phyloP scores from a whole-genome alignment of 2,329 filamentous ascomycete species.

The Xylariaceae sp. region DNA sequence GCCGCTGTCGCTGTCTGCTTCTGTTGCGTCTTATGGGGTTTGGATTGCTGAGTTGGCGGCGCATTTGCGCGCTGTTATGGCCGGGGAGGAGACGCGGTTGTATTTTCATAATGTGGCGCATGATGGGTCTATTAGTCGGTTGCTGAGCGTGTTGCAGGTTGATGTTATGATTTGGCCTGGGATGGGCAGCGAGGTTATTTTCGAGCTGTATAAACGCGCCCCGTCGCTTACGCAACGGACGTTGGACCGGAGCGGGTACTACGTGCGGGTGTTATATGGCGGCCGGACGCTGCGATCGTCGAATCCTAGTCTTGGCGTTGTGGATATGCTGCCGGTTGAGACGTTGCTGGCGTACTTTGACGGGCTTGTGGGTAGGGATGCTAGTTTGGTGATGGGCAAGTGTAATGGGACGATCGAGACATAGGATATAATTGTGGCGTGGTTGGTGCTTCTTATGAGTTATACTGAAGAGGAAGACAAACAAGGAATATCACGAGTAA shows the following conservation, averaged over 20 bases:
- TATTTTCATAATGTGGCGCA: constrained; percentile 79
- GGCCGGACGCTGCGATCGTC: constrained; percentile 64
- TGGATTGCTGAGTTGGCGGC: constrained; percentile 68
- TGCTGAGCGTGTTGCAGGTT: constrained; percentile 67
- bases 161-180: constrained; percentile 80
- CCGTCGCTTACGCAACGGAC: constrained; percentile 10
- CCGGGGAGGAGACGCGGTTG: constrained; percentile 36
- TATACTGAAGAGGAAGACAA: neutral
- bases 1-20: constrained; percentile 57
- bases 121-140: constrained; percentile 65
- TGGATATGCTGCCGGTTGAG: constrained; percentile 68
- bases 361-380: constrained; percentile 57
- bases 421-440: neutral
- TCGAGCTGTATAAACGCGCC: constrained; percentile 58
- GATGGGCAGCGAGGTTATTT: constrained; percentile 75
- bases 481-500: neutral
- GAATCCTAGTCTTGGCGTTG: constrained; percentile 60
- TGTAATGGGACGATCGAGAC: constrained; percentile 24
- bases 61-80: constrained; percentile 55
- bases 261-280: constrained; percentile 66
- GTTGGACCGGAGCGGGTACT: constrained; percentile 37
- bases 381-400: constrained; percentile 40
- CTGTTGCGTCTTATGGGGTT: constrained; percentile 61
- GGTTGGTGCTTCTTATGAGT: neutral
- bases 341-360: constrained; percentile 67